Evolutionary conservation across 176 grass and related monocot genomes (phyloP).

Genomic region (Microstegium vimineum): DNA sequence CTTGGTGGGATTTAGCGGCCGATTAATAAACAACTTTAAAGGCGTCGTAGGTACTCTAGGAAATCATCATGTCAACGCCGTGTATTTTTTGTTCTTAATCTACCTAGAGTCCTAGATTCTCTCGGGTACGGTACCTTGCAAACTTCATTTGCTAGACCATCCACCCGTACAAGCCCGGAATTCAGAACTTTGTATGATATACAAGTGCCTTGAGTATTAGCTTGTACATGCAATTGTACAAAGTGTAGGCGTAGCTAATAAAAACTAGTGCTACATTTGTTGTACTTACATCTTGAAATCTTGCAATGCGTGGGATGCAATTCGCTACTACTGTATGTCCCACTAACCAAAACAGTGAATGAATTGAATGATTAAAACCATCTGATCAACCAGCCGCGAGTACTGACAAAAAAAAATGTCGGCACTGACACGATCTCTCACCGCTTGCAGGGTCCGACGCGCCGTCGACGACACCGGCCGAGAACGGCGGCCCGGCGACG

Average conservation of each 20-base stretch:
- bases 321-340: not conserved
- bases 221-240: not conserved
- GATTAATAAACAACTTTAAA: not conserved
- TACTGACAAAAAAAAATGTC: not conserved
- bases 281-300: not conserved
- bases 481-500: conserved; percentile 1
- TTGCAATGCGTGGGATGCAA: not conserved
- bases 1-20: not conserved
- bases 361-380: no score
- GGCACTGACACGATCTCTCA: not conserved
- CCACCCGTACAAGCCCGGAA: not conserved
- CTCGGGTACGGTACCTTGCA: not conserved
- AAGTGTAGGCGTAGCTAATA: not conserved
- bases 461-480: conserved; percentile 18
- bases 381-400: not conserved
- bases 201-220: not conserved
- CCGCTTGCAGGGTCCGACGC: conserved; percentile 25
- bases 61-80: not conserved
- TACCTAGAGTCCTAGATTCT: not conserved
- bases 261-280: not conserved
- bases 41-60: not conserved
- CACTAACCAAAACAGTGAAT: no score
- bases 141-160: not conserved
- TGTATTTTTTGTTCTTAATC: not conserved
- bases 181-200: not conserved